Conservation (phyloP, 1,284 basidiomycete species). For the Apiotrichum siamense region DNA sequence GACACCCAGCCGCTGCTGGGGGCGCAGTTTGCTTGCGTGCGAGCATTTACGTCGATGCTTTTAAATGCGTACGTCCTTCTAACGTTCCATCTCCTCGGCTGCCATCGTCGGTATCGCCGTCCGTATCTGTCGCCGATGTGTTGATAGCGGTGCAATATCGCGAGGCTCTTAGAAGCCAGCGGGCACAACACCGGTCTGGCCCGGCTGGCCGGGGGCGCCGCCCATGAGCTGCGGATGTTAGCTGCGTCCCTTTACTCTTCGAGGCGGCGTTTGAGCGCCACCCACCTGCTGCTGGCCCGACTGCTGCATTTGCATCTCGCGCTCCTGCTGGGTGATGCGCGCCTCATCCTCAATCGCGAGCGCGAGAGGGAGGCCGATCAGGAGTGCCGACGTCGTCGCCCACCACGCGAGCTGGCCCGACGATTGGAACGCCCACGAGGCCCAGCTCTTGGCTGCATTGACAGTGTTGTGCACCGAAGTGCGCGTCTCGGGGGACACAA, state of each 20-base stretch:
- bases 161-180: conserved; percentile 16
- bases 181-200: conserved; percentile 8
- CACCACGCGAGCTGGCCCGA: conserved; percentile 90
- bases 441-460: conserved; percentile 57
- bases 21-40: background rate
- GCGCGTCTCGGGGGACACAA: conserved; percentile 84
- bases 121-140: no score
- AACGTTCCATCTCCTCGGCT: background rate
- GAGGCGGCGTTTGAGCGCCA: conserved; percentile 20
- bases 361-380: conserved; percentile 88
- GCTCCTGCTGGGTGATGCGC: conserved; percentile 88
- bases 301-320: conserved; percentile 88
- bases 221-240: conserved; percentile 16
- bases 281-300: conserved; percentile 81
- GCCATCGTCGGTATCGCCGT: no score
- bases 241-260: background rate
- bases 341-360: conserved; percentile 93
- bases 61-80: background rate
- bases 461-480: conserved; percentile 62
- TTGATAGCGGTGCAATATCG: no score
- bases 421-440: conserved; percentile 55
- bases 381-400: conserved; percentile 83
- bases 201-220: conserved; percentile 7
- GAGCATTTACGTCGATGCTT: background rate
- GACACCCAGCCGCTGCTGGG: background rate